Base-by-base conservation (phyloP, 306 rosid species). In the Sphenostylis stenocarpa region DNA sequence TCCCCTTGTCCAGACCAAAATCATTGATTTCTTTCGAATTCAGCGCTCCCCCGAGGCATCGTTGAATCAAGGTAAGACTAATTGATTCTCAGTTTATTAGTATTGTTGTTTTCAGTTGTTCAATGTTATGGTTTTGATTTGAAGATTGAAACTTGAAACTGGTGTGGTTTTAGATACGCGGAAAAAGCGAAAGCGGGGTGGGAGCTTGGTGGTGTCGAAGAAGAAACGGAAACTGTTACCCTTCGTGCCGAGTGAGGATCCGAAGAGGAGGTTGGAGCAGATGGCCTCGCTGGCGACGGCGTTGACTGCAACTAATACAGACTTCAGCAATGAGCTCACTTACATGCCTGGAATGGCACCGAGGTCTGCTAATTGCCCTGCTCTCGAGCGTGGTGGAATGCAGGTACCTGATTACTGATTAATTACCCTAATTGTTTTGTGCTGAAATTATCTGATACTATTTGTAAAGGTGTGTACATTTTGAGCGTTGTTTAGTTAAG, bases 211-310 rank as follows among this genome's bases (percentile, higher is more conserved):
- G 55, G 47, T 92, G 38, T 77, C 89, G 4, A 92, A 92, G 31
- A 95, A 84, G 94, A 92, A 67, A 31, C 77, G 99, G 83, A 95
- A 67, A 52, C 70, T 95, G 44, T 49, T 91, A 49, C 76, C 97
- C 0, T 95, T 83, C 68, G 60, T 20, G 16, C 97, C 99, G 2
- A 85, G 52, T 21, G 87, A 87, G 52, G 97, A 95, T 76, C 78
- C 88, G 1, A 28, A 75, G 0, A 86, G 96, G 85, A 91, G 91
- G 64, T 58, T 95, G 68, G 86, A 87, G 63, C 97, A 95, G 84
- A 95, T 95, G 99, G 97, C 96, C 0, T 95, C 99, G 0, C 82
- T 95, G 16, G 97, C 99, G 9, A 90, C 99, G 0, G 99, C 99
- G 7, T 75, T 95, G 83, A 95, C 80, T 2, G 88, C 96, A 6